Percentiles rank a stretch among this genome's conserved stretches.
phyloP scores from a whole-genome alignment of 208 protist species.

The Spongospora subterranea region DNA sequence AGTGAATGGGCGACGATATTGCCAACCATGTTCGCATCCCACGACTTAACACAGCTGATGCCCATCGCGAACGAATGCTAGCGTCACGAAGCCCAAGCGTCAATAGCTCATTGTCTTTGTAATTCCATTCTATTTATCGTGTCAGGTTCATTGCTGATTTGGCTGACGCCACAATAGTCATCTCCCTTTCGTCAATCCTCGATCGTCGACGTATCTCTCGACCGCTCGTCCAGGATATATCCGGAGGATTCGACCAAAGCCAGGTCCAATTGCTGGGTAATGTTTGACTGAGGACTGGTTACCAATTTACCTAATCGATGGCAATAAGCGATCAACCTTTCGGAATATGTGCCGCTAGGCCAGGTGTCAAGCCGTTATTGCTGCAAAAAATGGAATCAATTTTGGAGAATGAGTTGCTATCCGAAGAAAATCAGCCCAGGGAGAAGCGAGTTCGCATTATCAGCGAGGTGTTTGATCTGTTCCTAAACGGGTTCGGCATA shows the following conservation, averaged over 20 bases:
- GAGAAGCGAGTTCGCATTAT: not conserved
- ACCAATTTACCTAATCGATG: not conserved
- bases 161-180: not conserved
- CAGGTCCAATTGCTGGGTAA: not conserved
- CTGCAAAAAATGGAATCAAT: not conserved
- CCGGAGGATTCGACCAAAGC: not conserved
- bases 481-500: constrained; percentile 12
- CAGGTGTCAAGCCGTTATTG: constrained; percentile 15
- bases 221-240: constrained; percentile 47
- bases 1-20: not conserved
- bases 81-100: not conserved
- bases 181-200: not conserved
- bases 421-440: not conserved
- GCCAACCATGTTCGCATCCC: not conserved
- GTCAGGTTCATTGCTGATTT: not conserved
- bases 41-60: constrained; percentile 36
- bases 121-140: not conserved
- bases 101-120: not conserved
- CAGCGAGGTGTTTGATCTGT: not conserved
- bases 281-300: not conserved
- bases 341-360: not conserved
- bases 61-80: not conserved
- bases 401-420: not conserved
- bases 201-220: not conserved
- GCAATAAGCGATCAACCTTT: not conserved